Conservation (phyloP, 768 basidiomycete genomes). For the Agrocybe praecox region DNA sequence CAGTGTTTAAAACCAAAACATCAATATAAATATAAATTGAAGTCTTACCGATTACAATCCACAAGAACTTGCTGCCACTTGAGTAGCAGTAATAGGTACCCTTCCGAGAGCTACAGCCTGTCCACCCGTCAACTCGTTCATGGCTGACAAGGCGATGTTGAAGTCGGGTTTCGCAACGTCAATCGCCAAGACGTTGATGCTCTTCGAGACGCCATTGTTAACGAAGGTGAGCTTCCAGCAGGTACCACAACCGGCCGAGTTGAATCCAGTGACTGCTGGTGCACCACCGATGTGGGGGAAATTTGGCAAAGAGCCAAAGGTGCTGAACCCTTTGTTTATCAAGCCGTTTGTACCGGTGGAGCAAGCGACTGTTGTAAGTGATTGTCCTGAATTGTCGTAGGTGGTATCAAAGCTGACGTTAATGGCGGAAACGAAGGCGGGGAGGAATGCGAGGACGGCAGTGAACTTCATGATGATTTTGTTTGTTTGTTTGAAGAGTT, state of each 20-base stretch:
- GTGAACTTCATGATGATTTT: slow-evolving; percentile 35
- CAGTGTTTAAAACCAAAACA: not conserved
- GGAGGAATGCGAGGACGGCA: slow-evolving; percentile 22
- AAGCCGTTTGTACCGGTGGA: slow-evolving; percentile 60
- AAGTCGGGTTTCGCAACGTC: slow-evolving; percentile 50
- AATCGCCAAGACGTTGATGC: slow-evolving; percentile 52
- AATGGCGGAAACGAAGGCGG: slow-evolving; percentile 24
- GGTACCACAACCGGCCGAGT: slow-evolving; percentile 55
- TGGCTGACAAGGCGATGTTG: slow-evolving; percentile 51
- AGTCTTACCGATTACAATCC: slow-evolving; percentile 36
- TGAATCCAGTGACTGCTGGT: slow-evolving; percentile 49
- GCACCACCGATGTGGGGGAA: slow-evolving; percentile 66
- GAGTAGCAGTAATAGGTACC: slow-evolving; percentile 42
- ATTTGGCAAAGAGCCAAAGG: slow-evolving; percentile 51
- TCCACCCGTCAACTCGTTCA: slow-evolving; percentile 53
- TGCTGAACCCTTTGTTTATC: slow-evolving; percentile 43
- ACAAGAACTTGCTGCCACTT: slow-evolving; percentile 50
- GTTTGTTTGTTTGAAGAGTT: not conserved
- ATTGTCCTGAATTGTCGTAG: slow-evolving; percentile 47
- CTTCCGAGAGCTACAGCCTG: slow-evolving; percentile 50
- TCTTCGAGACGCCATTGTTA: slow-evolving; percentile 29
- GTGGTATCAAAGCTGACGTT: slow-evolving; percentile 44
- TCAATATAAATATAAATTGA: not conserved
- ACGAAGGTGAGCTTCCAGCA: slow-evolving; percentile 63
- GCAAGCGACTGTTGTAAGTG: slow-evolving; percentile 45